Evolutionary conservation across 257 asterid genomes (phyloP), one percentile per base, ranked within the genome.

Genomic region (Voacanga thouarsii): DNA sequence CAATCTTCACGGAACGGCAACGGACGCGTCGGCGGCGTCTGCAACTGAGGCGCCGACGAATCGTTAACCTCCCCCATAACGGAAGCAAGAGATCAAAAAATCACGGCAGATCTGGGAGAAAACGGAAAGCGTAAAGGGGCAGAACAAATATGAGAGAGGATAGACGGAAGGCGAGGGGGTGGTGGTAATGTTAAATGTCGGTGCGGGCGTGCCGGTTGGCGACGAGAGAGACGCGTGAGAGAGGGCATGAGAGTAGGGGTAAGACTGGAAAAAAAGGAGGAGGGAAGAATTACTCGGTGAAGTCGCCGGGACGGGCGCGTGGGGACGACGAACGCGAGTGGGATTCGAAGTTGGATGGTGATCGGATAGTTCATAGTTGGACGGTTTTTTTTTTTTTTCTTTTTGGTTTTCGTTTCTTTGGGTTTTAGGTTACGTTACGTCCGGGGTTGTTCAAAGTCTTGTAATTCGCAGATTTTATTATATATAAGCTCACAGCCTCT

Each of bases 1-100:
- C 97, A 92, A 68, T 92, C 97, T 80, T 90, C 98, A 1, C 98
- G 95, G 76, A 87, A 86, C 7, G 96, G 91, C 19, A 81, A 67
- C 19, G 87, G 86, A 70, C 93, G 84, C 8, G 91, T 71, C 77
- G 90, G 79, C 86, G 92, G 82, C 78, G 90, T 67, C 83, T 75
- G 84, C 6, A 83, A 4, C 71, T 56, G 18, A 60, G 67, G 75
- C 39, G 75, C 66, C 80, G 87, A 82, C 49, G 84, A 79, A 56
- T 89, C 92, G 26, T 83, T 86, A 56, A 88, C 80, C 71, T 89
- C 97, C 18, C 87, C 96, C 96, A 90, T 88, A 3, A 23, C 0
- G 50, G 7, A 39, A 28, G 0, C 47, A 23, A 53, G 12, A 41
- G 73, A 77, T 37, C 10, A 73, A 49, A 53, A 70, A 28, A 33